A percentile compares a stretch with the other conserved stretches of the same genome.
These are phyloP conservation scores for Neofusicoccum sp. DNA, from an alignment of 2,329 filamentous ascomycete species.

Conservation along the genomic window DNA sequence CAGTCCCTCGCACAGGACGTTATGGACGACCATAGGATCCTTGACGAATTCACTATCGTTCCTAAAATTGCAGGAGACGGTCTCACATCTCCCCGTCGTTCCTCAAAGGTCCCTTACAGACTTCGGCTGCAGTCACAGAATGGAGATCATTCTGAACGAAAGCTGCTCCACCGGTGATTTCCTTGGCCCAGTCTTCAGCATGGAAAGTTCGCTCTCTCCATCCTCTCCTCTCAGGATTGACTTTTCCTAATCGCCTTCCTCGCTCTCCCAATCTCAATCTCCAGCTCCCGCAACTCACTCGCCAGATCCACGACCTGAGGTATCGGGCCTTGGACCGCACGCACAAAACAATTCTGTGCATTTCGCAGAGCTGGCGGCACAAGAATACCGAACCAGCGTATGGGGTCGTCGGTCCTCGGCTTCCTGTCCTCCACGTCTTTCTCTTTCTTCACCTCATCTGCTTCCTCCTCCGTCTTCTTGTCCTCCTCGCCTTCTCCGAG, in stretches of 20 bases:
- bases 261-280: conserved; percentile 67
- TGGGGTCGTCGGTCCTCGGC: conserved; percentile 51
- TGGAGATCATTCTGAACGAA: too few species aligned
- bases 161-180: too few species aligned
- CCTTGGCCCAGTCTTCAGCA: not conserved
- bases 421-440: not conserved
- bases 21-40: too few species aligned
- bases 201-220: not conserved
- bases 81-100: too few species aligned
- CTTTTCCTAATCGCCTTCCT: conserved; percentile 50
- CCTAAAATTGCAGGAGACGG: too few species aligned
- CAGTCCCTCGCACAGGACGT: too few species aligned
- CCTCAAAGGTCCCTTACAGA: too few species aligned
- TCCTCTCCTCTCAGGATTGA: not conserved
- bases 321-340: conserved; percentile 60
- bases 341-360: conserved; percentile 62
- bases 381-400: conserved; percentile 59
- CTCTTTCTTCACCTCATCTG: not conserved
- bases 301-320: conserved; percentile 61
- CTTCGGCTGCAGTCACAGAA: too few species aligned
- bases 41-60: too few species aligned
- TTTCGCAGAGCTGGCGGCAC: conserved; percentile 52
- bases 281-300: conserved; percentile 64
- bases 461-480: not conserved
- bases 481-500: not conserved